Percentiles rank a stretch among this genome's conserved stretches.
Evolutionary conservation across 495 filamentous ascomycete genomes (phyloP).

Genomic region (Xylaria intraflava): DNA sequence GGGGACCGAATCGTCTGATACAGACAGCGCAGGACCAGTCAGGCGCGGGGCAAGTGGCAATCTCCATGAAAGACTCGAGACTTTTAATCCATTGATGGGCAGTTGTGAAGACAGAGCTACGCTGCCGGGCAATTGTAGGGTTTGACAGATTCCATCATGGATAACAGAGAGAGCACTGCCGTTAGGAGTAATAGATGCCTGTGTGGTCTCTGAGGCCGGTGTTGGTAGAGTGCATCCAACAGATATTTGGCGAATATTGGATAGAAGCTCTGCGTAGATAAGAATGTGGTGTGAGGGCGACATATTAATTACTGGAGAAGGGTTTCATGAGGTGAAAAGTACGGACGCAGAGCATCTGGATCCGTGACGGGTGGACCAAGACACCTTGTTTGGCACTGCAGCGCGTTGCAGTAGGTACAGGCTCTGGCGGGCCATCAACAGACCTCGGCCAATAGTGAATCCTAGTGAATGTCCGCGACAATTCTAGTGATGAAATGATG

Average conservation of each 20-base stretch:
- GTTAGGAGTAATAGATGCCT: slow-evolving; percentile 43
- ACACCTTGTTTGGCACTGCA: no score
- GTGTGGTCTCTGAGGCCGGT: slow-evolving; percentile 38
- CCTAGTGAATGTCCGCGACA: no score
- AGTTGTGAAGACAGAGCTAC: slow-evolving; percentile 38
- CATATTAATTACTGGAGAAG: slow-evolving; percentile 18
- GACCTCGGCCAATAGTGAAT: no score
- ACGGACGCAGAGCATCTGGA: no score
- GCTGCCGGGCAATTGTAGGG: slow-evolving; percentile 59
- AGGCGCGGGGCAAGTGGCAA: slow-evolving; percentile 45
- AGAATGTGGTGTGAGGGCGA: slow-evolving; percentile 26
- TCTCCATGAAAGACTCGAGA: slow-evolving; percentile 58
- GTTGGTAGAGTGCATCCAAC: slow-evolving; percentile 61
- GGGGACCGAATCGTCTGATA: slow-evolving; percentile 37
- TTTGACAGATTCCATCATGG: slow-evolving; percentile 49
- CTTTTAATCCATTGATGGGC: slow-evolving; percentile 25
- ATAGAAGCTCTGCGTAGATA: slow-evolving; percentile 81
- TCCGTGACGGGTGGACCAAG: no score
- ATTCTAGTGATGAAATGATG: no score
- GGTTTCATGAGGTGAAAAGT: neutral
- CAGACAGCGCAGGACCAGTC: neutral
- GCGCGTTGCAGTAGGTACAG: no score
- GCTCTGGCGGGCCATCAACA: no score
- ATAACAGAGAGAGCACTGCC: slow-evolving; percentile 43
- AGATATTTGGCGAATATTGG: slow-evolving; percentile 79